Evolutionary conservation across 2,329 filamentous ascomycete genomes (phyloP), one percentile per base, ranked within the genome.

Genomic region (Talaromyces amestolkiae): DNA sequence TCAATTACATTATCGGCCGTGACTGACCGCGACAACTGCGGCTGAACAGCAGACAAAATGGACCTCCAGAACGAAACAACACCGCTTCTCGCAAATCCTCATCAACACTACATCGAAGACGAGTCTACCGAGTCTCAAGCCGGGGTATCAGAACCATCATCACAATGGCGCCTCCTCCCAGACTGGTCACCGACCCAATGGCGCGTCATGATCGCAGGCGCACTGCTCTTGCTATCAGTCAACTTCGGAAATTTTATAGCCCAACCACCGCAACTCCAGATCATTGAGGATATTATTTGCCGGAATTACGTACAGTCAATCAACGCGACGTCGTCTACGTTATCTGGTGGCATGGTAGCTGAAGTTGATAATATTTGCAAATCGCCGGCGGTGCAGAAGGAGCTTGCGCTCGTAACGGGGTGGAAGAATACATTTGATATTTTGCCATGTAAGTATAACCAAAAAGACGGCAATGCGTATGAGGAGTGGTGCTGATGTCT

Each of bases 281-380:
- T 75, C 7, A 72, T 73, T 24, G 70, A 75, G 54, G 64, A 71
- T 19, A 72, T 74, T 53, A 70, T 73, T 54, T 74, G 74, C 54
- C 67, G 65, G 13, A 59, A 60, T 15, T 51, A 66, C 27, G 19
- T 59, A 24, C 49, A 27, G 27, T 63, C 60, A 1, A 41, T 66
- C 31, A 37, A 49, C 19, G n/a, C 39, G 17, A 43, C 56, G 11
- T 9, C 6, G 22, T 22, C 11, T 19, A 17, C 7, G 27, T 31
- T 31, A 31, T 31, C 27, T 5, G 27, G 7, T 31, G 27, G 6
- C 7, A 31, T 31, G 27, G 27, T 31, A 31, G 27, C 4, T 31
- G 27, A 31, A 4, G 27, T 63, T 49, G 67, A 66, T 0, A 63
- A 65, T 10, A 39, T 63, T 24, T 76, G 74, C 54, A 76, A 76